Percentiles rank a stretch among this genome's conserved stretches.
phyloP scores from a whole-genome alignment of 2,329 filamentous ascomycete genomes.

The Aspergillus sp. region DNA sequence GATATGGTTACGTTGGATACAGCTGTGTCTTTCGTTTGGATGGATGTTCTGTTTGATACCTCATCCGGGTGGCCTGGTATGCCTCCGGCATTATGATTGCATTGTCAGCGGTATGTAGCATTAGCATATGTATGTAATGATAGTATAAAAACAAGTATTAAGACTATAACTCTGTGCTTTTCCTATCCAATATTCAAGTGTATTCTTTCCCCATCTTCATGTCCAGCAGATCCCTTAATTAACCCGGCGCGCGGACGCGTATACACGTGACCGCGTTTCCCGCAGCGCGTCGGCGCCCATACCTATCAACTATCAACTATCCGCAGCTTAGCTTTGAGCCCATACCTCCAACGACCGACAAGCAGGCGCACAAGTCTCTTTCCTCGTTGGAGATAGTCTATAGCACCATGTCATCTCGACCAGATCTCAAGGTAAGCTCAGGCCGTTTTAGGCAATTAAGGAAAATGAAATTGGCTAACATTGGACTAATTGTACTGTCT shows the following conservation, averaged over 20 bases:
- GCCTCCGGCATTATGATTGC: constrained; percentile 30
- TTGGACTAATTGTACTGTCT: background rate
- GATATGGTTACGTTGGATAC: constrained; percentile 14
- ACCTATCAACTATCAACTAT: background rate
- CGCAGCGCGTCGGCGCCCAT: constrained; percentile 12
- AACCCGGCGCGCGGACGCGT: constrained; percentile 35
- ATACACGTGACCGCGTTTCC: constrained; percentile 35
- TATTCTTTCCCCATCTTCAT: no score
- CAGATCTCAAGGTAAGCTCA: constrained; percentile 66
- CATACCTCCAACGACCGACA: constrained; percentile 3
- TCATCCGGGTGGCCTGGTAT: constrained; percentile 27
- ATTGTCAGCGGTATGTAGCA: constrained; percentile 19
- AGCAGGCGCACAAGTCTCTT: constrained; percentile 12
- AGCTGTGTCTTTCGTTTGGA: constrained; percentile 15
- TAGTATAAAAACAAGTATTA: constrained; percentile 2
- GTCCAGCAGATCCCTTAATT: constrained; percentile 13
- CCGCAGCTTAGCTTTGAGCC: constrained; percentile 4
- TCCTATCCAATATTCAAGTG: no score
- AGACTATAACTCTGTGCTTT: constrained; percentile 2
- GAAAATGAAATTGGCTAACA: background rate
- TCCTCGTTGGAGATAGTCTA: constrained; percentile 16
- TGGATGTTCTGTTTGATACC: constrained; percentile 20
- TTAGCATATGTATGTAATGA: constrained; percentile 19
- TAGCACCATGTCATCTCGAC: constrained; percentile 67
- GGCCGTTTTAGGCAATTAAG: background rate